Percentiles rank a stretch among this genome's conserved stretches.
phyloP scores from a whole-genome alignment of 768 basidiomycete genomes.

The Gymnopilus junonius region DNA sequence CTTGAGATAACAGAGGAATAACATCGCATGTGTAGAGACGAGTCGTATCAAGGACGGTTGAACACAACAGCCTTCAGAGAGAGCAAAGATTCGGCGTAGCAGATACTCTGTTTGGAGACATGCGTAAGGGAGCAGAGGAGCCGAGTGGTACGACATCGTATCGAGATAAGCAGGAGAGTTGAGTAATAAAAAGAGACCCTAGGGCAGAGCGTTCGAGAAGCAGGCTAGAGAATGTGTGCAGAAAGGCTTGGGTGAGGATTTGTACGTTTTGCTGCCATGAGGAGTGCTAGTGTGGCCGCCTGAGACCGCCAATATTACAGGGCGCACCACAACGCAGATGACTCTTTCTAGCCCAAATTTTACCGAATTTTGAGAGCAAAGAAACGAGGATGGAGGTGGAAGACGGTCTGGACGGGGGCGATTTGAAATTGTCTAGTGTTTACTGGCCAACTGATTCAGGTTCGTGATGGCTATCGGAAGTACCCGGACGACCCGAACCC shows the following conservation, averaged over 20 bases:
- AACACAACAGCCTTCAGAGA: no score
- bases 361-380: not conserved
- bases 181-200: not conserved
- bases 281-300: no score
- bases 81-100: not conserved
- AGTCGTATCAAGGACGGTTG: no score
- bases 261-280: no score
- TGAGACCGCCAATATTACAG: no score
- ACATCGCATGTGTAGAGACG: no score
- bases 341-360: no score
- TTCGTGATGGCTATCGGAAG: conserved; percentile 25
- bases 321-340: no score
- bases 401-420: conserved; percentile 3
- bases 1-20: not conserved
- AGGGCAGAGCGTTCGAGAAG: not conserved
- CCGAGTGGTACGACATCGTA: not conserved
- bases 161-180: not conserved
- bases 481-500: conserved; percentile 34
- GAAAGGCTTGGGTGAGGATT: no score
- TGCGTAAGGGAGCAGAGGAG: not conserved
- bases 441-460: conserved; percentile 9
- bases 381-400: conserved; percentile 3
- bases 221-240: no score
- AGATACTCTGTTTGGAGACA: not conserved
- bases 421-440: conserved; percentile 7